phyloP scores from a whole-genome alignment of 192 early-diverging fungal species.

The Umbelopsis ramanniana region DNA sequence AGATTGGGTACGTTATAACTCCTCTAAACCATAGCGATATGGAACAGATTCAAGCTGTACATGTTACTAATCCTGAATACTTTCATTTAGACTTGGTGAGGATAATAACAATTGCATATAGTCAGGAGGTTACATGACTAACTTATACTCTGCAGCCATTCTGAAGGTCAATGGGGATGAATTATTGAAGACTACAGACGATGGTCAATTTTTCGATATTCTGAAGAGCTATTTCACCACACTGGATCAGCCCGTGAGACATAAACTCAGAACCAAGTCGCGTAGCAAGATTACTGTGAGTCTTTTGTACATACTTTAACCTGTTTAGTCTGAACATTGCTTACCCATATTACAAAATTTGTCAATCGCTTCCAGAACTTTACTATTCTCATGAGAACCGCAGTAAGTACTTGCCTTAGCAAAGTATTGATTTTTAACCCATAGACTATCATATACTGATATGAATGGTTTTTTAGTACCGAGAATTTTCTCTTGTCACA shows the following conservation, averaged over 20 bases:
- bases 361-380: not conserved
- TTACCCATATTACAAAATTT: not conserved
- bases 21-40: not conserved
- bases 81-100: conserved; percentile 2
- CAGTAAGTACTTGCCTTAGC: not conserved
- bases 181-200: conserved; percentile 56
- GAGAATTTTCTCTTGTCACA: conserved; percentile 81
- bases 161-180: conserved; percentile 81
- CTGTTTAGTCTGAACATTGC: not conserved
- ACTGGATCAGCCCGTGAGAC: conserved; percentile 70
- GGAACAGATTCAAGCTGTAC: no score
- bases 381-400: not conserved
- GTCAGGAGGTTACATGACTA: not conserved
- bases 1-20: conserved; percentile 55
- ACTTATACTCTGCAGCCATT: conserved; percentile 57
- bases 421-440: conserved; percentile 50
- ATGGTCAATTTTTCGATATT: conserved; percentile 65
- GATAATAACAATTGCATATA: not conserved
- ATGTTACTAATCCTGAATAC: not conserved
- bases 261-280: conserved; percentile 46
- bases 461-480: conserved; percentile 68
- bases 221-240: conserved; percentile 78
- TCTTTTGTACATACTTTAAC: not conserved
- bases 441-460: conserved; percentile 33
- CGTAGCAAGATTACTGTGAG: conserved; percentile 54